These are phyloP conservation scores for Pseudoscleropodium purum DNA, from an alignment of 225 moss, liverwort and hornwort genomes.

Conservation along the genomic window DNA sequence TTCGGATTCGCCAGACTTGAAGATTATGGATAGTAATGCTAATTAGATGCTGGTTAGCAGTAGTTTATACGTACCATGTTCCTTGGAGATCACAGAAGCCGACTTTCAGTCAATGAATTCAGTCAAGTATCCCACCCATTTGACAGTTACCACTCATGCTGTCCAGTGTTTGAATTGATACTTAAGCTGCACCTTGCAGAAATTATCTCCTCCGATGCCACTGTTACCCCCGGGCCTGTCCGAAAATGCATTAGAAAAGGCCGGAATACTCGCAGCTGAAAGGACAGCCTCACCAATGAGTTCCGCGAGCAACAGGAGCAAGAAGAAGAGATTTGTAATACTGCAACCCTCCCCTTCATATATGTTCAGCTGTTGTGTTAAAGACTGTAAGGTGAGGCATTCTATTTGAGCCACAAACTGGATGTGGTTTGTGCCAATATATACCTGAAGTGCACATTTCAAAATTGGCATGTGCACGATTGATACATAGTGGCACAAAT, in stretches of 20 bases:
- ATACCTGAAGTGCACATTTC: no score
- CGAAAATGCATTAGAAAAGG: conserved; percentile 44
- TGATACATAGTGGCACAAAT: not conserved
- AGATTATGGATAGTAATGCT: not conserved
- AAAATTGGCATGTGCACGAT: not conserved
- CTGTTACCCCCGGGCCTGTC: conserved; percentile 42
- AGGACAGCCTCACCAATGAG: conserved; percentile 23
- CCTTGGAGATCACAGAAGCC: not conserved
- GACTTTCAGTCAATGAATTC: not conserved
- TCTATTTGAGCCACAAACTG: not conserved
- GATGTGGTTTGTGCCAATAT: not conserved
- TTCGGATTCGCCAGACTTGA: not conserved
- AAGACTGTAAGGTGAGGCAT: no score
- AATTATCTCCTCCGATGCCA: conserved; percentile 40
- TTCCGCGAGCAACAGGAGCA: conserved; percentile 18
- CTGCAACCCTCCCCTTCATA: not conserved
- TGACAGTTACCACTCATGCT: not conserved
- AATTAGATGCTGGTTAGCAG: not conserved
- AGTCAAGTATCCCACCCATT: not conserved
- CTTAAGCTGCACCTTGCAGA: conserved; percentile 19
- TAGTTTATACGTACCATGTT: not conserved
- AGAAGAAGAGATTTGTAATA: conserved; percentile 19
- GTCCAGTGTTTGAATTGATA: not conserved
- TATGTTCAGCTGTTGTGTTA: not conserved
- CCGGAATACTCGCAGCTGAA: conserved; percentile 22